Conservation (phyloP, 768 basidiomycete genomes). For the Tylopilus cervinicoccineus region DNA sequence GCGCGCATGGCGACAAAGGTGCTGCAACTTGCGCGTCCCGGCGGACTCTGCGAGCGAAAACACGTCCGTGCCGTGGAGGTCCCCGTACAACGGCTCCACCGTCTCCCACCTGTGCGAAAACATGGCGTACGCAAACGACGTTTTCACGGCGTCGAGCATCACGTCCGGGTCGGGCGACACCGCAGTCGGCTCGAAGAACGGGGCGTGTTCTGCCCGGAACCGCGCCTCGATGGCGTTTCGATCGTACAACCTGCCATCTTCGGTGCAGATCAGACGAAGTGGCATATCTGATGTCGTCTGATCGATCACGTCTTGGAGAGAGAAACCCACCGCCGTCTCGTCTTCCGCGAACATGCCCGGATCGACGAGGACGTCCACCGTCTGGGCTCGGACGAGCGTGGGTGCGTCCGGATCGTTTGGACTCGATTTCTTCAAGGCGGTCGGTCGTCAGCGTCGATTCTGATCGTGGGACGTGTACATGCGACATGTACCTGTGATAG, state of each 20-base stretch:
- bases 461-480: background rate
- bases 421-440: background rate
- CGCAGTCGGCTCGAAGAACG: constrained; percentile 10
- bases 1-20: constrained; percentile 18
- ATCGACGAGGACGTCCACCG: background rate
- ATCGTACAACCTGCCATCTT: constrained; percentile 23
- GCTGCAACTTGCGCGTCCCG: constrained; percentile 13
- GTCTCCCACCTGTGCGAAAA: constrained; percentile 23
- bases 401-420: no score
- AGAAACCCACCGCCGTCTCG: background rate
- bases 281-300: constrained; percentile 20
- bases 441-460: background rate
- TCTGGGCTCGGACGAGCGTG: background rate
- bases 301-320: constrained; percentile 13
- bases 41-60: constrained; percentile 13
- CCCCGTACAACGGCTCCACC: constrained; percentile 14
- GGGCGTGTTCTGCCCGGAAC: constrained; percentile 12
- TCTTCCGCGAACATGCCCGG: background rate
- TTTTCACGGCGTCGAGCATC: constrained; percentile 7
- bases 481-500: constrained; percentile 9
- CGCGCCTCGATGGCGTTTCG: constrained; percentile 13
- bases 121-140: constrained; percentile 21
- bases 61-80: constrained; percentile 14
- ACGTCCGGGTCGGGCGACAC: background rate
- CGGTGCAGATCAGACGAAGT: constrained; percentile 22